A percentile compares a stretch with the other conserved stretches of the same genome.
Conservation (phyloP, 73 alveolate genomes). For the Effrenium voratum region DNA sequence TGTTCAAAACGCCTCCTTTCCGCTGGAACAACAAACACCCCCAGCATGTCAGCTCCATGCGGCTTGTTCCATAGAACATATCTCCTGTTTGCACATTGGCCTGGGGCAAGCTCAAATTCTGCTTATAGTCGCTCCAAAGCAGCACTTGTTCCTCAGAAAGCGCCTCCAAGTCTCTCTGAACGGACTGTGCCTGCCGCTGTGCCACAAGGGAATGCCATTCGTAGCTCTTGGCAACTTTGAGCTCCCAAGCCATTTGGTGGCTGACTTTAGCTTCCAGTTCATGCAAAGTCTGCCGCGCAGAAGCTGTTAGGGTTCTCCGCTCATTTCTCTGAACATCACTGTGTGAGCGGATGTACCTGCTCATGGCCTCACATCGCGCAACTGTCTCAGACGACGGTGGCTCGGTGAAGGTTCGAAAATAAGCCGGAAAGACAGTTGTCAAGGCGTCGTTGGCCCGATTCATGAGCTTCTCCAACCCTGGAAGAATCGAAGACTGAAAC, state of each 20-base stretch:
- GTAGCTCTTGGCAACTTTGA: constrained; percentile 50
- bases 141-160: neutral
- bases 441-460: neutral
- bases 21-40: neutral
- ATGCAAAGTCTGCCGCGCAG: neutral
- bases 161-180: neutral
- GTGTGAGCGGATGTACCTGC: neutral
- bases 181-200: neutral
- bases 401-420: neutral
- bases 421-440: neutral
- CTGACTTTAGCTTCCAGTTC: constrained; percentile 43
- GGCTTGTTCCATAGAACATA: constrained; percentile 46
- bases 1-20: neutral
- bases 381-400: neutral
- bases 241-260: constrained; percentile 63
- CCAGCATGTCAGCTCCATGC: constrained; percentile 83
- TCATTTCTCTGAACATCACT: neutral
- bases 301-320: neutral
- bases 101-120: constrained; percentile 26
- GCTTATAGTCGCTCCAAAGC: constrained; percentile 52
- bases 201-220: constrained; percentile 65
- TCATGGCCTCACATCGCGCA: neutral
- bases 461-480: neutral
- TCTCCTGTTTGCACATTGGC: constrained; percentile 48
- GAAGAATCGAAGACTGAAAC: constrained; percentile 20